Evolutionary conservation across 345 rosid species (phyloP).

Genomic region (Odontarrhena argentea): DNA sequence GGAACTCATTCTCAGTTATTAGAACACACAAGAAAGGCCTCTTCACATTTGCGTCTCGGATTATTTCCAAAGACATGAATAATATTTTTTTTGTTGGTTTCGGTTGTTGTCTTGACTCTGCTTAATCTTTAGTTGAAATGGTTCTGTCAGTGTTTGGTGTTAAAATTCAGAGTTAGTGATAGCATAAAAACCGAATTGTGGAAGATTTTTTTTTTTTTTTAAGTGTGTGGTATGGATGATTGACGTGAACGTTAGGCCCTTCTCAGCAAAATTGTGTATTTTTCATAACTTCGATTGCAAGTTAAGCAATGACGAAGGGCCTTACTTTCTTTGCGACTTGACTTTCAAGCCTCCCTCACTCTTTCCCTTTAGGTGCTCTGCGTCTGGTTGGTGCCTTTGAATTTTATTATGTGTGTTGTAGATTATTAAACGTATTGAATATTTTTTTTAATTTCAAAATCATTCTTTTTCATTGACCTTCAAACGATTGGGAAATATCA

Average conservation of each 20-base stretch:
- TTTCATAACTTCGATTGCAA: conserved; percentile 65
- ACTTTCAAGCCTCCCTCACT: conserved; percentile 47
- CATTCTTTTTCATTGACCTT: too few species aligned
- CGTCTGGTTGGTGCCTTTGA: conserved; percentile 9
- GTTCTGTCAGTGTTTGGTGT: conserved; percentile 78
- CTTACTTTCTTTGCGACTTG: conserved; percentile 45
- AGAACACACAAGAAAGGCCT: conserved; percentile 15
- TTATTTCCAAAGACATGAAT: conserved; percentile 26
- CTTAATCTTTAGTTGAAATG: conserved; percentile 58
- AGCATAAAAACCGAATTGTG: conserved; percentile 37
- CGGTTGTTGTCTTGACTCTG: conserved; percentile 30
- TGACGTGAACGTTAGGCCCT: conserved; percentile 70
- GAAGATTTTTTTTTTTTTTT: conserved; percentile 35
- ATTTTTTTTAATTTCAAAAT: too few species aligned
- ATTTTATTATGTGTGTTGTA: background rate
- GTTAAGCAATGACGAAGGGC: conserved; percentile 59
- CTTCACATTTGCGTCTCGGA: conserved; percentile 19
- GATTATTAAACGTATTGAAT: background rate
- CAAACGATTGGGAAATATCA: too few species aligned
- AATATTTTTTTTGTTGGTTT: conserved; percentile 22
- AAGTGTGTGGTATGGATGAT: conserved; percentile 42
- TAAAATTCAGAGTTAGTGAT: conserved; percentile 35
- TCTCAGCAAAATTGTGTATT: conserved; percentile 27
- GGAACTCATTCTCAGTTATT: conserved; percentile 30
- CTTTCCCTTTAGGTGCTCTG: background rate